Conservation (phyloP, 2,329 filamentous ascomycete genomes). For the Alternaria incomplexa region DNA sequence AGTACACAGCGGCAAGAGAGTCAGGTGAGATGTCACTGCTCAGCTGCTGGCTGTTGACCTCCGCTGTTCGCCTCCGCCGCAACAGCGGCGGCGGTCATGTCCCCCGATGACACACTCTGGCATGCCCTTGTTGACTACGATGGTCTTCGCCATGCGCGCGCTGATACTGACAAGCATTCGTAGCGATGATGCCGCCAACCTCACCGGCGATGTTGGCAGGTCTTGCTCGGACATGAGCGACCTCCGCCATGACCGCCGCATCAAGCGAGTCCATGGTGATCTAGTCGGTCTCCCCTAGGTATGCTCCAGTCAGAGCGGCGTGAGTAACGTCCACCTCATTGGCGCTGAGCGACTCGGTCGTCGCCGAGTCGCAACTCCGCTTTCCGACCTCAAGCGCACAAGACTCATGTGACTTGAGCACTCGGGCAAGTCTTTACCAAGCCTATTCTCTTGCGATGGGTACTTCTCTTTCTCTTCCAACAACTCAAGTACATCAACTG, state of each 20-base stretch:
- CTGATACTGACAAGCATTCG: background rate
- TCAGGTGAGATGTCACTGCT: background rate
- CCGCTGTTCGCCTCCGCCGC: background rate
- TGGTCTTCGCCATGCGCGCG: background rate
- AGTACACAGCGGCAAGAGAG: background rate
- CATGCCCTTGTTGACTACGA: background rate
- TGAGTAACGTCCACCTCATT: background rate
- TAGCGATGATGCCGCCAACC: background rate
- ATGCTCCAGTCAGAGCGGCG: background rate
- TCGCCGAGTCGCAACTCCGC: background rate
- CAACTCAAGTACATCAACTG: background rate
- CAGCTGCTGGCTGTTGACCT: background rate
- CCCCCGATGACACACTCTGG: background rate
- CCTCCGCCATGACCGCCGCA: background rate
- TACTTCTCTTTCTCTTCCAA: background rate
- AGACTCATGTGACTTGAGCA: background rate
- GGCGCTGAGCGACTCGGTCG: background rate
- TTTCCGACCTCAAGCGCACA: background rate
- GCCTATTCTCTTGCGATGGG: background rate
- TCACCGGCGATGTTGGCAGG: background rate
- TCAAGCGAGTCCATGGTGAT: background rate
- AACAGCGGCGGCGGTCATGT: background rate
- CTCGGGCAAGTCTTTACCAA: background rate
- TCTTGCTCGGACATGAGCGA: background rate
- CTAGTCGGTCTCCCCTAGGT: background rate